A percentile compares a stretch with the other conserved stretches of the same genome.
phyloP scores from a whole-genome alignment of 208 protist genomes.

The Trichomonas vaginalis region DNA sequence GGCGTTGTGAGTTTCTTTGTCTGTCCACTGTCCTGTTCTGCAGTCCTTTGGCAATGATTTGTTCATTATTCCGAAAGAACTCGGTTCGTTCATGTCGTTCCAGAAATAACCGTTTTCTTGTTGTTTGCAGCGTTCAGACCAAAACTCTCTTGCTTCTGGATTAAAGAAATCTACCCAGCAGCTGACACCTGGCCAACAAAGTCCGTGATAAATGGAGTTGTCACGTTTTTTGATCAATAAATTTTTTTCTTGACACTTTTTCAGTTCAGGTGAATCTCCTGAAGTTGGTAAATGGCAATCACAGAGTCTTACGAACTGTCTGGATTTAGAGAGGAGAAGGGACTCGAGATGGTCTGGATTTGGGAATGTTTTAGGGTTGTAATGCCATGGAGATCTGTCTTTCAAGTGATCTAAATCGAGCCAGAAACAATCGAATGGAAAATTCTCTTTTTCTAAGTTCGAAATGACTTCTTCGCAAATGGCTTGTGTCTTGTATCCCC shows the following conservation, averaged over 20 bases:
- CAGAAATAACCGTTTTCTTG: conserved; percentile 52
- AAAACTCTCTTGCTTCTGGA: conserved; percentile 50
- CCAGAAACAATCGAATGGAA: conserved; percentile 78
- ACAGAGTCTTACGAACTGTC: not conserved
- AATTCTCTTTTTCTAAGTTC: conserved; percentile 20
- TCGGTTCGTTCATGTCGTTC: conserved; percentile 98
- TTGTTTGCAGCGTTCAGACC: not conserved
- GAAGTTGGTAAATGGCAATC: not conserved
- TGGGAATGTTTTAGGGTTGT: not conserved
- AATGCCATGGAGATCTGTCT: conserved; percentile 25
- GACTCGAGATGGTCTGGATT: not conserved
- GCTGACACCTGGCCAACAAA: conserved; percentile 79
- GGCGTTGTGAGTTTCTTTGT: conserved; percentile 88
- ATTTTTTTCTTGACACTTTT: not conserved
- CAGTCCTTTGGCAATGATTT: conserved; percentile 72
- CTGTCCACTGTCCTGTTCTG: conserved; percentile 51
- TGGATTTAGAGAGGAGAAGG: not conserved
- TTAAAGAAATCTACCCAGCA: conserved; percentile 78
- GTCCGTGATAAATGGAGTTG: conserved; percentile 63
- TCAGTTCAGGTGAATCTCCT: not conserved
- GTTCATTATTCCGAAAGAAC: conserved; percentile 75
- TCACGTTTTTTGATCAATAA: not conserved
- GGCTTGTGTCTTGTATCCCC: conserved; percentile 73
- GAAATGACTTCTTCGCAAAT: conserved; percentile 49
- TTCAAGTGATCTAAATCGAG: conserved; percentile 97